A percentile compares a stretch with the other conserved stretches of the same genome.
These are phyloP conservation scores for Cryptosporidium bovis DNA, from an alignment of 169 alveolate species.

Conservation along the genomic window DNA sequence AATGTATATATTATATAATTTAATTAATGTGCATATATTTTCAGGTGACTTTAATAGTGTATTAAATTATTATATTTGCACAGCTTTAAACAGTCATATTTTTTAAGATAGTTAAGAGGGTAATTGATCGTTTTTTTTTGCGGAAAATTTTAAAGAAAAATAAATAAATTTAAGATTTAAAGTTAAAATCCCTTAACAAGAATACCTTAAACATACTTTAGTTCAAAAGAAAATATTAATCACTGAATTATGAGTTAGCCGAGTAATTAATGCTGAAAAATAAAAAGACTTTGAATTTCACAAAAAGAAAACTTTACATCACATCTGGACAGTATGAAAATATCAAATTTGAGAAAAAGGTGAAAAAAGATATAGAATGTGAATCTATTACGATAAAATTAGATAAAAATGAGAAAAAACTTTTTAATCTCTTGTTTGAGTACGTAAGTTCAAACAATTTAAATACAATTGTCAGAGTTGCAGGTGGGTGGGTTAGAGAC, in stretches of 20 bases:
- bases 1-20: too few relatives aligned
- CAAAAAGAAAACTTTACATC: slow-evolving; percentile 52
- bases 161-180: too few relatives aligned
- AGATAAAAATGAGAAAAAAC: slow-evolving; percentile 6
- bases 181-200: too few relatives aligned
- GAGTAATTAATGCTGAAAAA: too few relatives aligned
- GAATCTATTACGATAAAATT: slow-evolving; percentile 7
- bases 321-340: slow-evolving; percentile 55
- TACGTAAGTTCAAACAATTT: background rate
- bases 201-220: too few relatives aligned
- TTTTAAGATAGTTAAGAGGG: background rate
- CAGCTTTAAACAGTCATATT: background rate
- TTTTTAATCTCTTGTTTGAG: slow-evolving; percentile 36
- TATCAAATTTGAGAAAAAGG: background rate
- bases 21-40: too few relatives aligned
- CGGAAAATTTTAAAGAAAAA: too few relatives aligned
- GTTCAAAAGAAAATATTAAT: background rate
- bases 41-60: background rate
- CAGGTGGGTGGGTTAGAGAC: slow-evolving; percentile 99
- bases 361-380: background rate
- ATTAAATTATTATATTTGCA: background rate
- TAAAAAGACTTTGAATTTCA: background rate
- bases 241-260: background rate
- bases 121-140: too few relatives aligned
- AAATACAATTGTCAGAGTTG: slow-evolving; percentile 88